These are phyloP conservation scores for Cornus florida DNA, from an alignment of 148 eudicot species.

Conservation along the genomic window DNA sequence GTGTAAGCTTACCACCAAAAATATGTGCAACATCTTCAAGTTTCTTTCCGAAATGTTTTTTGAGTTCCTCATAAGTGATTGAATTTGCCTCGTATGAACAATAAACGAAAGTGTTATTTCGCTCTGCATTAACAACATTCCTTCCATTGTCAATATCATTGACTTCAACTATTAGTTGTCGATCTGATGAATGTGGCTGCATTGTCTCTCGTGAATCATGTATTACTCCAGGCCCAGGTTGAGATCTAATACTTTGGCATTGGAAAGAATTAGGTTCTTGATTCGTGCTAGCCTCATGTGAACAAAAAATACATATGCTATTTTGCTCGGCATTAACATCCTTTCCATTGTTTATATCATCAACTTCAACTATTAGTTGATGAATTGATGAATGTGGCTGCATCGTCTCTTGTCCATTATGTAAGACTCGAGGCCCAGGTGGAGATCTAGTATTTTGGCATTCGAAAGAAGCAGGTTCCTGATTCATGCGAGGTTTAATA, in stretches of 20 bases:
- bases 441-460: no score
- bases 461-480: not conserved
- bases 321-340: not conserved
- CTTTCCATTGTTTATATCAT: not conserved
- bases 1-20: not conserved
- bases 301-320: no score
- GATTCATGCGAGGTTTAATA: not conserved
- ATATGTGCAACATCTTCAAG: constrained; percentile 2
- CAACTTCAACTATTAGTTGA: not conserved
- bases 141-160: no score
- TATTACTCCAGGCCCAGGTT: not conserved
- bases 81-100: no score
- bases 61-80: not conserved
- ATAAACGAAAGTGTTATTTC: no score
- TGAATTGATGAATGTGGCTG: not conserved
- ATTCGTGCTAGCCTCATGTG: no score
- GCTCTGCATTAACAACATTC: no score
- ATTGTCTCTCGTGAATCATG: not conserved
- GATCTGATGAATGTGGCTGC: not conserved
- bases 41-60: constrained; percentile 4
- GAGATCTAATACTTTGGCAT: not conserved
- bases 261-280: no score
- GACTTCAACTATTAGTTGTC: not conserved
- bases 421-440: not conserved
- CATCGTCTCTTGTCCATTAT: not conserved